Conservation (phyloP, 2,329 filamentous ascomycete genomes). For the Phoma sp. region DNA sequence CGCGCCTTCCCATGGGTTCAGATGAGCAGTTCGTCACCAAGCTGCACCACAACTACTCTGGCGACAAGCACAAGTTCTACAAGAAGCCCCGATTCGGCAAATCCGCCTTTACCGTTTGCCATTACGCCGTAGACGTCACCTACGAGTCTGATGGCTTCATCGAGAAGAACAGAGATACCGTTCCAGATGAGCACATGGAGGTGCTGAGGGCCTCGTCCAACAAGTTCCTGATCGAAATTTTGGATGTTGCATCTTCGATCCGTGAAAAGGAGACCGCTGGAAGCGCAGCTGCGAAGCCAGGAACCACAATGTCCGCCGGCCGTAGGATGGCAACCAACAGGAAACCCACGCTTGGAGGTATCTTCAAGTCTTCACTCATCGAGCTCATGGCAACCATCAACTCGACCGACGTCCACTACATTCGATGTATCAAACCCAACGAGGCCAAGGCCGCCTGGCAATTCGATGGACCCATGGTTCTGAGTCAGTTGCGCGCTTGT, state of each 20-base stretch:
- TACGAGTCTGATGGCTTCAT: constrained; percentile 99
- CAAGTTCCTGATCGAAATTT: constrained; percentile 80
- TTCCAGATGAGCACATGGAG: constrained; percentile 97
- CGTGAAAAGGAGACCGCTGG: constrained; percentile 82
- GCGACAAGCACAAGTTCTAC: constrained; percentile 94
- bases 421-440: constrained; percentile 98
- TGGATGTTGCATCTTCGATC: constrained; percentile 84
- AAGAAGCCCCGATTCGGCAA: constrained; percentile 99
- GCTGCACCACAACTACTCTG: constrained; percentile 89
- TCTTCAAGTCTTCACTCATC: constrained; percentile 98
- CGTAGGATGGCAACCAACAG: constrained; percentile 92
- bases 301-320: constrained; percentile 67
- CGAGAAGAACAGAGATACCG: constrained; percentile 98
- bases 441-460: constrained; percentile 97
- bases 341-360: constrained; percentile 96
- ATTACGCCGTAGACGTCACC: constrained; percentile 97
- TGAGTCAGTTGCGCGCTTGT: constrained; percentile 95
- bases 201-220: constrained; percentile 86
- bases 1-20: constrained; percentile 92
- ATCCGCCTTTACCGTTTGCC: constrained; percentile 95
- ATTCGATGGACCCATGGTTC: constrained; percentile 98
- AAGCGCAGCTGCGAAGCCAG: constrained; percentile 73
- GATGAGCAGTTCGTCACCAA: constrained; percentile 98
- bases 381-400: constrained; percentile 98
- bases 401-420: constrained; percentile 98